phyloP scores from a whole-genome alignment of 108 stramenopile species.

The Cyclotella atomus region DNA sequence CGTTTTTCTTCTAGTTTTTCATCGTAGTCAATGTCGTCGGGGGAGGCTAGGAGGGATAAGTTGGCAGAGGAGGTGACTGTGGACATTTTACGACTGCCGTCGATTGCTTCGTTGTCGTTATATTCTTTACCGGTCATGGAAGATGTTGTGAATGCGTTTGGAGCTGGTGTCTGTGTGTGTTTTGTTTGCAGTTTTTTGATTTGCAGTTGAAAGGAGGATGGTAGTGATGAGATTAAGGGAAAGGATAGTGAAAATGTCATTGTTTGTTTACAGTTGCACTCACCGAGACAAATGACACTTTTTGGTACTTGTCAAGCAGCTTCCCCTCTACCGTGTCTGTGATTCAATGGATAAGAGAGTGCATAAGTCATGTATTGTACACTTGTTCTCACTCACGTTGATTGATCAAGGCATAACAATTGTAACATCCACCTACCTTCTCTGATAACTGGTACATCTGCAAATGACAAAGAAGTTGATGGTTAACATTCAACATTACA shows the following conservation, averaged over 20 bases:
- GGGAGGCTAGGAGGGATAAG: background rate
- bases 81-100: slow-evolving; percentile 3
- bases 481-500: background rate
- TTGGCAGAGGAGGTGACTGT: background rate
- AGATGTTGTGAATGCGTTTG: slow-evolving; percentile 57
- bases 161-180: slow-evolving; percentile 59
- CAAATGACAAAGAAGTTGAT: slow-evolving; percentile 16
- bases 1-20: slow-evolving; percentile 42
- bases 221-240: too few relatives aligned
- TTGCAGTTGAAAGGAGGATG: background rate
- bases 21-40: slow-evolving; percentile 14
- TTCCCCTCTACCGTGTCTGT: slow-evolving; percentile 49
- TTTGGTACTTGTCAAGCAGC: slow-evolving; percentile 44
- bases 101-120: slow-evolving; percentile 37
- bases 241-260: too few relatives aligned
- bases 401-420: too few relatives aligned
- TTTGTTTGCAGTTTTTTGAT: background rate
- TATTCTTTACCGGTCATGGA: slow-evolving; percentile 43
- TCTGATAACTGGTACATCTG: slow-evolving; percentile 56
- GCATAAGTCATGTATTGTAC: too few relatives aligned
- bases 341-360: background rate
- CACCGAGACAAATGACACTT: slow-evolving; percentile 36
- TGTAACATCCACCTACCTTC: slow-evolving; percentile 5
- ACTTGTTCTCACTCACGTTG: too few relatives aligned
- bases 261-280: slow-evolving; percentile 11